Base-by-base conservation (phyloP, 2,329 filamentous ascomycete species). In the Ceratocystis variospora region DNA sequence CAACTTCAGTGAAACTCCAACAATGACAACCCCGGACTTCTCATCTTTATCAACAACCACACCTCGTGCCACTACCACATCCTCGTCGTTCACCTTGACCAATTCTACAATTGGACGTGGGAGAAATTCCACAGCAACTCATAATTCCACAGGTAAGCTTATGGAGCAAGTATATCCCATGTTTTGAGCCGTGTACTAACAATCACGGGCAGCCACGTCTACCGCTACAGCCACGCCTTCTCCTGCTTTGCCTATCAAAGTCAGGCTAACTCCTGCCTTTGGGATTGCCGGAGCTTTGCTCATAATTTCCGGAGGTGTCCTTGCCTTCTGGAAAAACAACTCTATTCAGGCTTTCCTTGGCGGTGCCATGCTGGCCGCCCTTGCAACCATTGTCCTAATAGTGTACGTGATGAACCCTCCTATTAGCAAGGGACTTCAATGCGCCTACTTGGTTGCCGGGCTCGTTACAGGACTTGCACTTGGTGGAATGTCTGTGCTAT, bases 331-430 rank as follows among this genome's bases (percentile, higher is more conserved):
- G 70, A 93, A 90, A 75, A 90, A 90, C 72, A 81, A 82, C 74
- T 87, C 83, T 83, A 81, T 93, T 12, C 87, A 94, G 73, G 86
- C 88, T 17, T 95, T 88, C 74, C 81, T 96, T 67, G 94, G 91
- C 15, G 84, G 87, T 0, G 88, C 84, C 4, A 92, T 88, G 71
- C 78, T 94, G 31, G 80, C 83, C 25, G 83, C 86, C 57, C 77
- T 96, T 45, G 85, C 88, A 17, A 86, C 94, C 12, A 84, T 88
- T 0, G 87, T 96, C 1, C 79, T 97, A 25, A 90, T 96, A 65
- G 75, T 96, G 57, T 96, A 96, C 73, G 87, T 96, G 48, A 94
- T 95, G 87, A 87, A 81, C 65, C 82, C 86, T 0, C 90, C 91
- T 0, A 82, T 96, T 48, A 84, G 81, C 68, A 78, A 88, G 73